Evolutionary conservation across 2,329 filamentous ascomycete species (phyloP), one percentile per base, ranked within the genome.

Genomic region (Cladobotryum mycophilum): DNA sequence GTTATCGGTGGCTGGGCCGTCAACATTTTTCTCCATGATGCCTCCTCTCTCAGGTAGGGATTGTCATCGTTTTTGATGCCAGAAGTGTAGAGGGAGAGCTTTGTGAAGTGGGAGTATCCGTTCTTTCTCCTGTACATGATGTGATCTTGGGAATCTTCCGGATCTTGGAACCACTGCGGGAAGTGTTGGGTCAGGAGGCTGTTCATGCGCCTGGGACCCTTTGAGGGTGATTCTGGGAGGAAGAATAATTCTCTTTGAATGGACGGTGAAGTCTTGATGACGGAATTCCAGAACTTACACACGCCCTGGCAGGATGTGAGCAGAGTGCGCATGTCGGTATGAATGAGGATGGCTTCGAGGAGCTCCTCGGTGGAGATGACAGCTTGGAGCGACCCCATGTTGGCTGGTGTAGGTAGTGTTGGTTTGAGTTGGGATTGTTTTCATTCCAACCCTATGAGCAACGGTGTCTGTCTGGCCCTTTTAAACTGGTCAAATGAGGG

Each of bases 321-420:
- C 3, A 64, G 56, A 4, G 60, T 61, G 12, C 52, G 51, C 53
- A 61, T 58, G 52, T 64, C 61, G 5, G 62, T 49, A 8, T 58
- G 53, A 13, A 57, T 35, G 17, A 65, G 47, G 30, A 64, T 60
- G 33, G 55, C 54, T 41, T 65, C 63, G 22, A 64, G 50, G 4
- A 65, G 48, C 52, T 65, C 63, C 6, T 60, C 55, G 35, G 56
- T 47, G 45, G 46, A 47, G 17, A 61, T 46, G 3, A 58, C 56
- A 18, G 41, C 41, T 11, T 44, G n/a, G 38, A 41, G 14, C 7
- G 38, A 41, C 11, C 15, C 38, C 38, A 41, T 41, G 38, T 18
- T 15, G 5, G 36, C 9, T 30, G 6, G 25, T 30, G 25, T 30
- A 11, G 25, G 25, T 30, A 11, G 25, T 30, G 25, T 7, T 30